Evolutionary conservation across 176 grass and related monocot genomes (phyloP).

Genomic region (Zea luxurians): DNA sequence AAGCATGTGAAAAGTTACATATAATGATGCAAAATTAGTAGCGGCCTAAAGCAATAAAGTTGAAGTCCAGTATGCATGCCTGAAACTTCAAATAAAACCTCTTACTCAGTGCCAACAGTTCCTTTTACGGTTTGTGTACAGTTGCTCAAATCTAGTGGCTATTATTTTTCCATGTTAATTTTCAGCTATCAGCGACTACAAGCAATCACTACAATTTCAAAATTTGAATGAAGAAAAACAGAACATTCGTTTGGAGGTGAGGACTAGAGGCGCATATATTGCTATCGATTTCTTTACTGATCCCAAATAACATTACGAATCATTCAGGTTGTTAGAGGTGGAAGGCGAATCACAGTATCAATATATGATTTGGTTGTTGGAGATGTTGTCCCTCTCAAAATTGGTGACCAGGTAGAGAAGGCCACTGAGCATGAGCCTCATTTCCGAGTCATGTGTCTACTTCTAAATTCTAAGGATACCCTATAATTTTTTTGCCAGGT

Average conservation of each 20-base stretch:
- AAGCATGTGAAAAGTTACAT: neutral
- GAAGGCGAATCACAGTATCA: constrained; percentile 72
- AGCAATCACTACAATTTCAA: constrained; percentile 89
- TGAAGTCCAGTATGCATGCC: neutral
- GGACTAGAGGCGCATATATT: constrained; percentile 9
- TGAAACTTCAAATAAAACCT: neutral
- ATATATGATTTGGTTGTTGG: constrained; percentile 93
- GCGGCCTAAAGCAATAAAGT: neutral
- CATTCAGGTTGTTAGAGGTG: constrained; percentile 75
- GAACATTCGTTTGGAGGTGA: constrained; percentile 87
- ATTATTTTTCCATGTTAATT: neutral
- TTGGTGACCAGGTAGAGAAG: constrained; percentile 86
- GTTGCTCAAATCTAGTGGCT: neutral
- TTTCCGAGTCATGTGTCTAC: constrained; percentile 23
- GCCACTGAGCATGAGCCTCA: neutral
- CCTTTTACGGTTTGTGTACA: neutral
- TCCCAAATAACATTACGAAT: constrained; percentile 8
- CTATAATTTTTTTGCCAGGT: constrained; percentile 59
- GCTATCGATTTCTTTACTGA: neutral
- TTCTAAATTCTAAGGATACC: neutral
- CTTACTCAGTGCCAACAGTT: neutral
- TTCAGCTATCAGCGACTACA: constrained; percentile 84
- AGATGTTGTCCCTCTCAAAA: constrained; percentile 86
- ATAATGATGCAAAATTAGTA: neutral
- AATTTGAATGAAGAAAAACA: constrained; percentile 95